Evolutionary conservation across 148 eudicot genomes (phyloP).

Genomic region (Polygonum aviculare): DNA sequence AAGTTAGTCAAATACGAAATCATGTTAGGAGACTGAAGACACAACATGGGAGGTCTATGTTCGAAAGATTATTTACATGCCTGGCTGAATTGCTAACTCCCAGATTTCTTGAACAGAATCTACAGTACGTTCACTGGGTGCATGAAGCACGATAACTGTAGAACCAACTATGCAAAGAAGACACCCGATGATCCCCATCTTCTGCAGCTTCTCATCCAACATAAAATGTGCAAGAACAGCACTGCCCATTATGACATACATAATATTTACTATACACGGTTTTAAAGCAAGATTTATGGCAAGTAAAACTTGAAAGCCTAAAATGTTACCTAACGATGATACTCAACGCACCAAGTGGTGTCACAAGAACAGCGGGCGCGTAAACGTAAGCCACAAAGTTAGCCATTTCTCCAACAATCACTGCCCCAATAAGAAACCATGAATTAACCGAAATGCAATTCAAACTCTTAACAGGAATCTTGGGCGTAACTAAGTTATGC

Average conservation of each 20-base stretch:
- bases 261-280: background rate
- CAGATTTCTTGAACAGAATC: slow-evolving; percentile 49
- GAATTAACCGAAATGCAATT: background rate
- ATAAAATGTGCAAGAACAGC: slow-evolving; percentile 58
- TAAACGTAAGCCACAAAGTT: background rate
- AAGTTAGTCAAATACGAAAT: background rate
- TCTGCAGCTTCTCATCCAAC: slow-evolving; percentile 44
- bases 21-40: background rate
- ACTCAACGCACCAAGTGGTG: slow-evolving; percentile 5
- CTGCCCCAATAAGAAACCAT: background rate
- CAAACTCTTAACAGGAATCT: background rate
- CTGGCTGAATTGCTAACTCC: slow-evolving; percentile 46
- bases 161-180: slow-evolving; percentile 58
- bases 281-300: background rate
- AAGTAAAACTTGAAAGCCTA: background rate
- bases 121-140: slow-evolving; percentile 39
- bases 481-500: background rate
- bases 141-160: slow-evolving; percentile 44
- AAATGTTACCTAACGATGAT: slow-evolving; percentile 4
- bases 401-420: slow-evolving; percentile 6
- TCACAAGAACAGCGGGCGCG: background rate
- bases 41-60: background rate
- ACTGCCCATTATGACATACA: slow-evolving; percentile 22
- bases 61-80: slow-evolving; percentile 13
- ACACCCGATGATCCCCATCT: slow-evolving; percentile 55